phyloP scores from a whole-genome alignment of 257 asterid genomes.

The Jaltomata sinuosa region DNA sequence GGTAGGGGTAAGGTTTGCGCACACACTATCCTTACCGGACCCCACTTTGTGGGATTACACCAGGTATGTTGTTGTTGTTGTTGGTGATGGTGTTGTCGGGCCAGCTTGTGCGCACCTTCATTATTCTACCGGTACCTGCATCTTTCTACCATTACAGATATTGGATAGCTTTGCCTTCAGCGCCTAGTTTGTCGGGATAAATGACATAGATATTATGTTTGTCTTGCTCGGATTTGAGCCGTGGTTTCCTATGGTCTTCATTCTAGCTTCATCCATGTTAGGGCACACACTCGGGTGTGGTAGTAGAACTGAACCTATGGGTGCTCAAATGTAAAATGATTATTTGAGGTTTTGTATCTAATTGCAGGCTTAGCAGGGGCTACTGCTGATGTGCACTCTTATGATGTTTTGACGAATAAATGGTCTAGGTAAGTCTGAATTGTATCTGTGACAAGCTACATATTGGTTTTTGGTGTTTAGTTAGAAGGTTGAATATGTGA shows the following conservation, averaged over 20 bases:
- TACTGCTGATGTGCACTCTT: slow-evolving; percentile 94
- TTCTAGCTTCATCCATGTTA: not conserved
- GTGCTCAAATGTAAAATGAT: not conserved
- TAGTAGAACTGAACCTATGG: not conserved
- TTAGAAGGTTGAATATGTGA: slow-evolving; percentile 2
- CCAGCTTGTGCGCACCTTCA: not conserved
- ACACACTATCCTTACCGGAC: too few species aligned
- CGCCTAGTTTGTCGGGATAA: not conserved
- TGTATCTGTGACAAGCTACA: not conserved
- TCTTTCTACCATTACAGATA: not conserved
- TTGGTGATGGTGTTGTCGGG: not conserved
- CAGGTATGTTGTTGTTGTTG: too few species aligned
- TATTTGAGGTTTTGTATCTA: slow-evolving; percentile 6
- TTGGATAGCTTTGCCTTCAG: not conserved
- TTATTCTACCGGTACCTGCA: not conserved
- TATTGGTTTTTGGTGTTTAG: not conserved
- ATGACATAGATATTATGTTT: not conserved
- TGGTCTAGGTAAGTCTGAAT: slow-evolving; percentile 73
- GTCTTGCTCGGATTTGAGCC: not conserved
- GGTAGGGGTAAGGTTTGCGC: too few species aligned
- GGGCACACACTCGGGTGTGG: not conserved
- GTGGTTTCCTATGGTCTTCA: not conserved
- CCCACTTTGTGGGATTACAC: too few species aligned
- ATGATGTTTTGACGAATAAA: slow-evolving; percentile 83
- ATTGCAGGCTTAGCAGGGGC: slow-evolving; percentile 97